These are phyloP conservation scores for Phytopythium kandeliae DNA, from an alignment of 352 stramenopile species.

Conservation along the genomic window DNA sequence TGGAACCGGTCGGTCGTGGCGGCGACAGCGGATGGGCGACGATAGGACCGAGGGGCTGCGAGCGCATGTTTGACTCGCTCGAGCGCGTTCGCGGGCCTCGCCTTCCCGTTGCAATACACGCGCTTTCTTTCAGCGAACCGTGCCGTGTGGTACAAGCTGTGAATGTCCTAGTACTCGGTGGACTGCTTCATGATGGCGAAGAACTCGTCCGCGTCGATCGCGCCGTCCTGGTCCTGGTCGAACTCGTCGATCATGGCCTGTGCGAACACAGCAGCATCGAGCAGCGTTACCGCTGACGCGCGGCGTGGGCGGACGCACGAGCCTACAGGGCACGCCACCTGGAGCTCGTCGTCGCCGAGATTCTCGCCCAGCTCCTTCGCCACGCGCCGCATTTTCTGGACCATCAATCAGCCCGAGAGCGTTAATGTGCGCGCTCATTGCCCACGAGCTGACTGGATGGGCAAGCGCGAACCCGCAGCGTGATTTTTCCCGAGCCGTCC, in stretches of 20 bases:
- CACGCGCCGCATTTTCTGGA: slow-evolving; percentile 89
- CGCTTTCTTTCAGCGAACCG: slow-evolving; percentile 6
- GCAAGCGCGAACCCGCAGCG: slow-evolving; percentile 47
- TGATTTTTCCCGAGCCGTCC: slow-evolving; percentile 87
- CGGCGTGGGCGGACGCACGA: too few species aligned
- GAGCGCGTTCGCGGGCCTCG: slow-evolving; percentile 5
- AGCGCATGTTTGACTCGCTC: neutral
- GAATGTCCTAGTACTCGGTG: slow-evolving; percentile 46
- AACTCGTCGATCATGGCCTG: slow-evolving; percentile 96
- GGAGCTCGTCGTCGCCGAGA: slow-evolving; percentile 88
- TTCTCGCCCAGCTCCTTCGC: slow-evolving; percentile 92
- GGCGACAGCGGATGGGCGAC: slow-evolving; percentile 10
- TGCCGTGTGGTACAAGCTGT: neutral
- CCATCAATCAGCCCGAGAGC: neutral
- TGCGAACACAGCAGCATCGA: neutral
- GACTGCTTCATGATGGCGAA: slow-evolving; percentile 87
- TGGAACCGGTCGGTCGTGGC: slow-evolving; percentile 10
- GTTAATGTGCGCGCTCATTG: too few species aligned
- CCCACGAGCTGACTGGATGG: neutral
- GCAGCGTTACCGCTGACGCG: too few species aligned
- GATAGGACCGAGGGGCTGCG: slow-evolving; percentile 12
- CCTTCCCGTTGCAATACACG: slow-evolving; percentile 16
- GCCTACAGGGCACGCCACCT: slow-evolving; percentile 19
- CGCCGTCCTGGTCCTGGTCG: slow-evolving; percentile 90
- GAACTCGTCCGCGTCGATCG: slow-evolving; percentile 90